These are phyloP conservation scores for Mucor mucedo DNA, from an alignment of 371 early-diverging fungal genomes.

Conservation along the genomic window DNA sequence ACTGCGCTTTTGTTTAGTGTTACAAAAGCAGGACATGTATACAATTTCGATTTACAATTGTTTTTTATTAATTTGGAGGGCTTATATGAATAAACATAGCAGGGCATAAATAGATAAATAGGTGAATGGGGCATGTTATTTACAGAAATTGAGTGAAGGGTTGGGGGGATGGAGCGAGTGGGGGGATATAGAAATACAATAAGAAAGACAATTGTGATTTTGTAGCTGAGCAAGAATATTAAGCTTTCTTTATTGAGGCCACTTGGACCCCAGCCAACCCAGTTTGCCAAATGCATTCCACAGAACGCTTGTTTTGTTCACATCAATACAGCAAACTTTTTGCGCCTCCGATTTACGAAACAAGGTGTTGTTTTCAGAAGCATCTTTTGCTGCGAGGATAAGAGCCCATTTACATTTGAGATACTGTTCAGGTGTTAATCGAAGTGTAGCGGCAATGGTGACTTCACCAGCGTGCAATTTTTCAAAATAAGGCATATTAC, in stretches of 20 bases:
- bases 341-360: constrained; percentile 58
- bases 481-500: constrained; percentile 51
- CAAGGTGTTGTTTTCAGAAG: constrained; percentile 24
- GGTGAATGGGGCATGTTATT: too few species aligned
- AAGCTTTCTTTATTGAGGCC: constrained; percentile 28
- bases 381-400: constrained; percentile 42
- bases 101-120: too few species aligned
- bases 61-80: too few species aligned
- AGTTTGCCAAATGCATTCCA: constrained; percentile 48
- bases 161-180: not conserved
- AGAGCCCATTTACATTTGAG: constrained; percentile 55
- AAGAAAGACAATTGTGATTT: not conserved
- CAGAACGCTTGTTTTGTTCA: constrained; percentile 48
- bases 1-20: too few species aligned
- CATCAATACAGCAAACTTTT: constrained; percentile 54
- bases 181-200: not conserved
- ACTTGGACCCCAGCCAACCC: constrained; percentile 47
- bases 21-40: too few species aligned
- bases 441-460: constrained; percentile 69
- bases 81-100: too few species aligned
- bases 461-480: constrained; percentile 64
- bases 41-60: too few species aligned
- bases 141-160: not conserved
- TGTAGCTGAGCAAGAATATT: constrained; percentile 2
- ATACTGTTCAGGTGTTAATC: constrained; percentile 74